Evolutionary conservation across 352 stramenopile species (phyloP).

Genomic region (Plasmopara halstedii): DNA sequence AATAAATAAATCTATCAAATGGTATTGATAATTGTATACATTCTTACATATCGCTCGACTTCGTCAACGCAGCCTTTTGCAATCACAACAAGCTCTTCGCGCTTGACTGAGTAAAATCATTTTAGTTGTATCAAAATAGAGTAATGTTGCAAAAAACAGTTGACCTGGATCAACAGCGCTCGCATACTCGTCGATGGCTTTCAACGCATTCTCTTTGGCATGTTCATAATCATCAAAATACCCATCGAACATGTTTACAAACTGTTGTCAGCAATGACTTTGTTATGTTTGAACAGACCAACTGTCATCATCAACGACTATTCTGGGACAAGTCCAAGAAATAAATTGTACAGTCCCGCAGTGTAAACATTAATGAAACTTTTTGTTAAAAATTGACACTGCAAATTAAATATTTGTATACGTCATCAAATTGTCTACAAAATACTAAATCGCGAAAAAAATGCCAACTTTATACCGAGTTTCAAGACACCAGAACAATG

Average conservation of each 20-base stretch:
- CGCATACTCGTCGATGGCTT: constrained; percentile 42
- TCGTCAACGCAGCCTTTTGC: constrained; percentile 46
- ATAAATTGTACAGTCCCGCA: constrained; percentile 11
- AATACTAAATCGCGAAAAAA: neutral
- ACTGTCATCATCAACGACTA: constrained; percentile 6
- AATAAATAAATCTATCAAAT: constrained; percentile 2
- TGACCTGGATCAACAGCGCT: constrained; percentile 21
- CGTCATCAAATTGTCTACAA: neutral
- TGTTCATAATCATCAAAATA: constrained; percentile 50
- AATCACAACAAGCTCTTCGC: constrained; percentile 41
- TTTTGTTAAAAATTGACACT: neutral
- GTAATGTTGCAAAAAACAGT: neutral
- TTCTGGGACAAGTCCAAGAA: constrained; percentile 17
- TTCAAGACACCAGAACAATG: neutral
- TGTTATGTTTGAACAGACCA: neutral
- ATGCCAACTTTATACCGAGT: neutral
- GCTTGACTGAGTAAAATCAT: constrained; percentile 8
- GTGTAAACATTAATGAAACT: constrained; percentile 8
- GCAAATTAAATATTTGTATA: neutral
- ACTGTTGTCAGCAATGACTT: neutral
- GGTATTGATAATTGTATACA: neutral
- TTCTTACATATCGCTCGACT: constrained; percentile 64
- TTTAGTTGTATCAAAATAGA: neutral
- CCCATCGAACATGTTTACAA: constrained; percentile 40
- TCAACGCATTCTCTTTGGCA: constrained; percentile 36